Evolutionary conservation across 768 basidiomycete genomes (phyloP), one percentile per base, ranked within the genome.

Genomic region (Daedalea quercina): DNA sequence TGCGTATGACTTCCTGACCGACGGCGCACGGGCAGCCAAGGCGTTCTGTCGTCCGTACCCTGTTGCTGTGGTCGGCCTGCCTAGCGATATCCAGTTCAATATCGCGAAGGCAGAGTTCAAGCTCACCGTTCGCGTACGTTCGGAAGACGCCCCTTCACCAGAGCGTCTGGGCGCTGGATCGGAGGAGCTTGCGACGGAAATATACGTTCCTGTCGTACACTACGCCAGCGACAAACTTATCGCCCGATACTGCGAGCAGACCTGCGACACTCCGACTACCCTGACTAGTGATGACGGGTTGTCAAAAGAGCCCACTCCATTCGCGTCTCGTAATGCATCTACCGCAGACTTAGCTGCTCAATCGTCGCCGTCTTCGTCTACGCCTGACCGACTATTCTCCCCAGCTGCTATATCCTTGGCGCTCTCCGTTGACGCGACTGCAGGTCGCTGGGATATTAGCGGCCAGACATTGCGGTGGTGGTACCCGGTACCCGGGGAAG

Each of bases 1-100:
- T 62, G 76, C 80, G 1, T 87, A 80, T 65, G 77, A 77, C 44
- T 87, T 94, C 67, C 71, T 95, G 19, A 89, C 88, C 3, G 82
- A 92, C 57, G 94, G 95, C 8, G 82, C 94, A 0, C 75, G 95
- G 17, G 94, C 93, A 0, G 76, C 86, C 20, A 76, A 83, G 19
- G 92, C 95, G 0, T 94, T 96, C 69, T 80, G 79, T 54, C 75
- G 95, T 1, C 94, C 95, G 0, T 94, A 80, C 72, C 91, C 94
- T 0, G 69, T 74, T 9, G 85, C 82, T 17, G 78, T 82, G 13
- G 81, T 95, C 9, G 95, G 95, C 1, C 65, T 67, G 3, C 79
- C 85, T 0, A 65, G 64, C 44, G 75, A 84, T 28, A 77, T 93
- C 52, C 75, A 80, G 49, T 96, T 97, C 62, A 85, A 95, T 60